Conservation (phyloP, 31 red algal genomes). For the Porphyra umbilicalis region DNA sequence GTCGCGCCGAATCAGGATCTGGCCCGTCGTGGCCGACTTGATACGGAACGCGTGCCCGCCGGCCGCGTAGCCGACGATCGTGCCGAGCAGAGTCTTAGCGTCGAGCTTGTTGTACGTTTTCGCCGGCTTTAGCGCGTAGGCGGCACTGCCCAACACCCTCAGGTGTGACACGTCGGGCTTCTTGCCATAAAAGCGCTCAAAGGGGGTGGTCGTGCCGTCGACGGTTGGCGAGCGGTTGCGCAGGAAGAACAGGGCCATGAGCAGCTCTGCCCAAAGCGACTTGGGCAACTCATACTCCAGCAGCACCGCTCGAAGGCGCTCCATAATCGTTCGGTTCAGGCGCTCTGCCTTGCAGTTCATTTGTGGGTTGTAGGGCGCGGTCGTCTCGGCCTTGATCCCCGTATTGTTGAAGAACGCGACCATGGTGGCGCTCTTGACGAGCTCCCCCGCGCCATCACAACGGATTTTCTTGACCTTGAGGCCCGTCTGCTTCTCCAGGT, state of each 20-base stretch:
- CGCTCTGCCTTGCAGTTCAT: conserved; percentile 32
- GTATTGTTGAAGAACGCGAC: conserved; percentile 17
- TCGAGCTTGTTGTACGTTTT: too few relatives aligned
- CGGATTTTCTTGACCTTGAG: neutral
- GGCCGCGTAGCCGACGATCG: too few relatives aligned
- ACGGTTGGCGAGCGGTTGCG: neutral
- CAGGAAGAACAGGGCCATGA: neutral
- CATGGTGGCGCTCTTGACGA: neutral
- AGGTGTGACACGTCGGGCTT: neutral
- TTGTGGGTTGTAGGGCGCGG: conserved; percentile 27
- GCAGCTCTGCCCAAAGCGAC: conserved; percentile 14
- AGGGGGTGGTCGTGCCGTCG: neutral
- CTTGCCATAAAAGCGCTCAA: neutral
- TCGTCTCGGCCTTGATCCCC: conserved; percentile 8
- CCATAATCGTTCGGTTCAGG: conserved; percentile 28
- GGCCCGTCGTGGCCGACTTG: neutral
- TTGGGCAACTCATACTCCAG: neutral
- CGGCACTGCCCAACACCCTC: neutral
- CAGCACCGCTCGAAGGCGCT: conserved; percentile 17
- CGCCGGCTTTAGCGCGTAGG: neutral
- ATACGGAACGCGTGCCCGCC: conserved; percentile 9
- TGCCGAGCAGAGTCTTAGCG: too few relatives aligned
- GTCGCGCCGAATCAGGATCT: neutral
- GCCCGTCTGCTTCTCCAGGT: neutral
- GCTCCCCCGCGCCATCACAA: neutral